Evolutionary conservation across 257 asterid species (phyloP).

Genomic region (Avicennia marina): DNA sequence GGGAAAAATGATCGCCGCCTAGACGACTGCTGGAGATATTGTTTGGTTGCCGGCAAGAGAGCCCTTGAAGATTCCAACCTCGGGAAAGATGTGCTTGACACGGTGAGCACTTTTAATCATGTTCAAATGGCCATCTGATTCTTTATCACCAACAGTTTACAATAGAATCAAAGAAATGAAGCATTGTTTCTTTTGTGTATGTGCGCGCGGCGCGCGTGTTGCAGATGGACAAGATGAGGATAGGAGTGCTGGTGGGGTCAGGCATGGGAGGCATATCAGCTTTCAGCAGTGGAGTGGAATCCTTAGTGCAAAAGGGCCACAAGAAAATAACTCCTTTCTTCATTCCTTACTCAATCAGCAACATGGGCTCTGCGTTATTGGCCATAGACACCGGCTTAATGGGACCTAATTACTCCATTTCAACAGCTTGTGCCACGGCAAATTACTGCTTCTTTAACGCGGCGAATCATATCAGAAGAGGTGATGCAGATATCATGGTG

Average conservation of each 20-base stretch:
- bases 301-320: not conserved
- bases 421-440: slow-evolving; percentile 5
- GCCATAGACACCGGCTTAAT: slow-evolving; percentile 25
- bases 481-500: slow-evolving; percentile 25
- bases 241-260: slow-evolving; percentile 23
- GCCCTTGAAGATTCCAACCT: slow-evolving; percentile 43
- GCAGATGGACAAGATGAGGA: slow-evolving; percentile 26
- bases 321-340: slow-evolving; percentile 25
- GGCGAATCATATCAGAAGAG: slow-evolving; percentile 30
- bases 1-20: slow-evolving; percentile 40
- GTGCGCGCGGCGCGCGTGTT: too few species aligned
- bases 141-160: too few species aligned
- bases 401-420: slow-evolving; percentile 30
- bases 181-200: too few species aligned
- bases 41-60: slow-evolving; percentile 42
- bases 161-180: too few species aligned
- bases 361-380: slow-evolving; percentile 25
- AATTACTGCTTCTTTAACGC: slow-evolving; percentile 23
- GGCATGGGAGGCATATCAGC: slow-evolving; percentile 25
- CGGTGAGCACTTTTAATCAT: too few species aligned
- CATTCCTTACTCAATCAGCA: slow-evolving; percentile 19
- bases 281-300: slow-evolving; percentile 18
- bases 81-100: slow-evolving; percentile 24
- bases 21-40: slow-evolving; percentile 40
- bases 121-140: too few species aligned